Conservation (phyloP, 345 rosid species). For the Populus euphratica region DNA sequence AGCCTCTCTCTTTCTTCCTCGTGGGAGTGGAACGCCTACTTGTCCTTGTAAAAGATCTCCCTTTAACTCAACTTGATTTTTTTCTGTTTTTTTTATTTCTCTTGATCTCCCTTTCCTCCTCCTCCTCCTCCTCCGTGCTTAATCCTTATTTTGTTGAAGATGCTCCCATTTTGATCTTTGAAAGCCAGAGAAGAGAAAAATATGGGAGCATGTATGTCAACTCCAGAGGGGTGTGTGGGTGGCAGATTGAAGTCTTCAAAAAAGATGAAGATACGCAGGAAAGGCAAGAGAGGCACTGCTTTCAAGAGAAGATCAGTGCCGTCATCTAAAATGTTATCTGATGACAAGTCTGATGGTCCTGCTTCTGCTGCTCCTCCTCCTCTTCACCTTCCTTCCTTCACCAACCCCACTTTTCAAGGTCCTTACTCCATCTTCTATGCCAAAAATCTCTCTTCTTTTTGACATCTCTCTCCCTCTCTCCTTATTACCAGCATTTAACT, state of each 20-base stretch:
- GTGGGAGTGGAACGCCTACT: too few species aligned
- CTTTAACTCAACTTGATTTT: too few species aligned
- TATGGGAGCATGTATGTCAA: slow-evolving; percentile 87
- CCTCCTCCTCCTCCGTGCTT: too few species aligned
- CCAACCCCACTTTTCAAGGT: slow-evolving; percentile 64
- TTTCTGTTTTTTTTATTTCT: not conserved
- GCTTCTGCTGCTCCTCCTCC: slow-evolving; percentile 15
- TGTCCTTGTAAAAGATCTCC: not conserved
- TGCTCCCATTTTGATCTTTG: slow-evolving; percentile 20
- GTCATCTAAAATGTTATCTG: slow-evolving; percentile 45
- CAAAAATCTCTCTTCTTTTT: not conserved
- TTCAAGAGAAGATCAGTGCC: slow-evolving; percentile 34
- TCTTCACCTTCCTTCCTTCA: slow-evolving; percentile 45
- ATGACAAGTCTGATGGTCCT: slow-evolving; percentile 43
- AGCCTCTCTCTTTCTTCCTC: too few species aligned
- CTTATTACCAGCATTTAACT: not conserved
- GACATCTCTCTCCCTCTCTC: not conserved
- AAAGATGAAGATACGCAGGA: slow-evolving; percentile 45
- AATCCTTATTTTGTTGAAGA: not conserved
- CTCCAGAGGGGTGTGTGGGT: slow-evolving; percentile 65
- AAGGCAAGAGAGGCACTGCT: slow-evolving; percentile 21
- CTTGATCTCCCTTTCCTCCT: not conserved
- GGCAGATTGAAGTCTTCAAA: slow-evolving; percentile 50
- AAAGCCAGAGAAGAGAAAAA: slow-evolving; percentile 6
- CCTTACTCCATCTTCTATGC: slow-evolving; percentile 17